These are phyloP conservation scores for Ogataea pini DNA, from an alignment of 805 yeast genomes.

Conservation along the genomic window DNA sequence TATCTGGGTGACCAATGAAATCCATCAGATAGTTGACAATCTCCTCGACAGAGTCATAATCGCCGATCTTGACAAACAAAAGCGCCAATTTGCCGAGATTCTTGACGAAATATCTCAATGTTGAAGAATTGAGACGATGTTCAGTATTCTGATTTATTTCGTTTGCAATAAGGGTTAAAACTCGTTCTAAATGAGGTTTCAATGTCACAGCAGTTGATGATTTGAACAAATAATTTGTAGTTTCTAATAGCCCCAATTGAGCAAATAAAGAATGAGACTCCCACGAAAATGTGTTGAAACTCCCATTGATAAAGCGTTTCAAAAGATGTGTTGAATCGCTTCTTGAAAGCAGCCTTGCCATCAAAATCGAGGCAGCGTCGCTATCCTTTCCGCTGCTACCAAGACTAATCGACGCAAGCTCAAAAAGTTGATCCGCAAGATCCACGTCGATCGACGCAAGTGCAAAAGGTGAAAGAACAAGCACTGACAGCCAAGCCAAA, in stretches of 20 bases:
- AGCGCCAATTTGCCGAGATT: constrained; percentile 43
- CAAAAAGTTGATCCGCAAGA: constrained; percentile 39
- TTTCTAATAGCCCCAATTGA: constrained; percentile 23
- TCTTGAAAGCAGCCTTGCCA: constrained; percentile 57
- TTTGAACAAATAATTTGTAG: constrained; percentile 29
- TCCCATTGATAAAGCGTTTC: constrained; percentile 27
- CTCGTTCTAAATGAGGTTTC: constrained; percentile 8
- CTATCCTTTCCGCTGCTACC: constrained; percentile 57
- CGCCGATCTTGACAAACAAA: constrained; percentile 23
- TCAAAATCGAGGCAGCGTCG: constrained; percentile 49
- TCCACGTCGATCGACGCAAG: constrained; percentile 41
- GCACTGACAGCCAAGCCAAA: constrained; percentile 70
- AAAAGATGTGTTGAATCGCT: constrained; percentile 39
- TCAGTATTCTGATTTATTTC: constrained; percentile 14
- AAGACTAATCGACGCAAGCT: constrained; percentile 36
- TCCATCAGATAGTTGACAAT: constrained; percentile 50
- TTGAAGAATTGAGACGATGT: constrained; percentile 8
- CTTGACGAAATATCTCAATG: constrained; percentile 31
- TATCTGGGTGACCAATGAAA: constrained; percentile 48
- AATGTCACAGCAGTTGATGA: constrained; percentile 11
- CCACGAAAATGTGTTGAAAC: constrained; percentile 25
- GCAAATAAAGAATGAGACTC: constrained; percentile 12
- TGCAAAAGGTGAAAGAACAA: constrained; percentile 75
- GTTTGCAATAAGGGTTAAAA: constrained; percentile 20
- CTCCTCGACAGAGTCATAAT: constrained; percentile 44